Evolutionary conservation across 176 grass and related monocot species (phyloP), one percentile per base, ranked within the genome.

Genomic region (Juncus inflexus): DNA sequence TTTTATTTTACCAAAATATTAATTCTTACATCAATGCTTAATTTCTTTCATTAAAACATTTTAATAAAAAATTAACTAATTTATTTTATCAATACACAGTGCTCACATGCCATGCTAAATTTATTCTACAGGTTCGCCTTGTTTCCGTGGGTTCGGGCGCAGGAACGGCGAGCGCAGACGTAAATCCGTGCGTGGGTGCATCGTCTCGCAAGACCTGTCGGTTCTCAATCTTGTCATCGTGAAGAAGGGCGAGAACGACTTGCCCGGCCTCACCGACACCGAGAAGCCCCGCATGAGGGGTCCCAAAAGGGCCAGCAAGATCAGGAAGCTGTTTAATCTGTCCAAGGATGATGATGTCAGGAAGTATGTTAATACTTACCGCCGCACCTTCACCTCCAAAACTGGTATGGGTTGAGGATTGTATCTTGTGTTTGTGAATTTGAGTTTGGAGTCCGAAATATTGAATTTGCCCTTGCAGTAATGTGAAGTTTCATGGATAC

Each of bases 261-360:
- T 95, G 6, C 90, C 90, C 7, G 90, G 90, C 1, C 60, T 95
- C 15, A 95, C 90, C 10, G 90, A 95, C 64, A 80, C 77, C 6
- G 90, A 95, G 73, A 95, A 95, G 78, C 90, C 90, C 16, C 86
- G 90, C 76, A 90, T 95, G 90, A 95, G 90, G 80, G 90, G 90
- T 67, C 90, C 90, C 15, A 95, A 95, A 69, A 95, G 90, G 72
- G 90, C 86, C 47, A 90, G 86, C 35, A 95, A 95, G 75, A 95
- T 95, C 78, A 80, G 84, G 70, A 95, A 95, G 80, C 78, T 95
- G n/a, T 95, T 95, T 52, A 95, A 95, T 78, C 90, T 95, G 10
- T 57, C 64, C 57, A 84, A 90, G 78, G 83, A 95, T 39, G 90
- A 95, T 90, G 90, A 95, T 69, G 90, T 95, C 6, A 86, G 90